Percentiles rank a stretch among this genome's conserved stretches.
phyloP scores from a whole-genome alignment of 805 yeast genomes.

The Groenewaldozyma tartarivorans region DNA sequence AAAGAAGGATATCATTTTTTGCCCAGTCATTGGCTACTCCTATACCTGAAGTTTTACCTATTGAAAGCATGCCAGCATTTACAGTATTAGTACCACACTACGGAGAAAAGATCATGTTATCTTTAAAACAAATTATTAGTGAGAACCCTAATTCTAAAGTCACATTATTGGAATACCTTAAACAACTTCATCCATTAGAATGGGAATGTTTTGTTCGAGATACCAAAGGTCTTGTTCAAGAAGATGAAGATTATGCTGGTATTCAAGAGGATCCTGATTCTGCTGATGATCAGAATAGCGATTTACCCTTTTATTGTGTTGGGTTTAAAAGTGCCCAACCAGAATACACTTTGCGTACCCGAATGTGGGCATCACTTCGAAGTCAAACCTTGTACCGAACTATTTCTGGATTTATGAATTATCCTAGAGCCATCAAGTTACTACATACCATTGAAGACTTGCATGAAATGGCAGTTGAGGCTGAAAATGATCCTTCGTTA shows the following conservation, averaged over 20 bases:
- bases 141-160: slow-evolving; percentile 52
- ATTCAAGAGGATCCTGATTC: slow-evolving; percentile 11
- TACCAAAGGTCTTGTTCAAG: slow-evolving; percentile 35
- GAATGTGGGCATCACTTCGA: slow-evolving; percentile 81
- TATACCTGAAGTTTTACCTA: slow-evolving; percentile 61
- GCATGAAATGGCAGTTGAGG: slow-evolving; percentile 6
- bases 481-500: not conserved
- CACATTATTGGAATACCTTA: slow-evolving; percentile 73
- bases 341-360: slow-evolving; percentile 55
- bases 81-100: slow-evolving; percentile 84
- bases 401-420: slow-evolving; percentile 74
- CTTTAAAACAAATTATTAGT: slow-evolving; percentile 68
- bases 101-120: slow-evolving; percentile 67
- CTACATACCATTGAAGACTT: slow-evolving; percentile 50
- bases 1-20: slow-evolving; percentile 74
- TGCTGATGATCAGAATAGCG: slow-evolving; percentile 36
- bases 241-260: slow-evolving; percentile 6
- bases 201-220: slow-evolving; percentile 74
- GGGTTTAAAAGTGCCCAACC: slow-evolving; percentile 65
- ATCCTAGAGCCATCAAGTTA: slow-evolving; percentile 60
- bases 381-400: slow-evolving; percentile 80
- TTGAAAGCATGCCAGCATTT: slow-evolving; percentile 67
- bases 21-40: slow-evolving; percentile 87
- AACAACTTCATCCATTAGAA: slow-evolving; percentile 59
- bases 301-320: slow-evolving; percentile 59